Conservation (phyloP, 371 early-diverging fungal species). For the Actinomortierella ambigua region DNA sequence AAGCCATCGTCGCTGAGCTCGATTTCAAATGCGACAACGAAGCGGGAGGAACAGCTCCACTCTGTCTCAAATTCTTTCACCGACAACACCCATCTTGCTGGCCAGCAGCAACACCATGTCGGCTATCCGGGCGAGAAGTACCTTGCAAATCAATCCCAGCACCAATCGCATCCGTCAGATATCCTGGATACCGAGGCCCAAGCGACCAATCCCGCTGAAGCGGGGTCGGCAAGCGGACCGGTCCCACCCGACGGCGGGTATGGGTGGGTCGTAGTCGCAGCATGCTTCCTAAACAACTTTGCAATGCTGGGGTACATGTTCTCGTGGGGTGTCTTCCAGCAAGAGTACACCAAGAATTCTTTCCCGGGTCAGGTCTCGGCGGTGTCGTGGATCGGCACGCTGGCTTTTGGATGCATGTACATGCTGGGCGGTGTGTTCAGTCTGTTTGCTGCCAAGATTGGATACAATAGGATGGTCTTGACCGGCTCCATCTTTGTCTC, state of each 20-base stretch:
- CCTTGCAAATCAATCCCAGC: no score
- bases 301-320: slow-evolving; percentile 58
- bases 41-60: no score
- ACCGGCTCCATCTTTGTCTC: slow-evolving; percentile 27
- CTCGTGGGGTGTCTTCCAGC: slow-evolving; percentile 62
- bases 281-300: slow-evolving; percentile 64
- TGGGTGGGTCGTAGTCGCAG: slow-evolving; percentile 51
- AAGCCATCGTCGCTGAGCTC: no score
- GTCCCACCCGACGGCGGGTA: slow-evolving; percentile 46
- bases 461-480: slow-evolving; percentile 34
- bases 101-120: no score
- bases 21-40: no score
- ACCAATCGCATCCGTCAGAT: no score
- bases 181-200: no score
- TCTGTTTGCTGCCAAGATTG: slow-evolving; percentile 34
- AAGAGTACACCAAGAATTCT: slow-evolving; percentile 30
- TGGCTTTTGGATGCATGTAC: slow-evolving; percentile 36
- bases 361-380: slow-evolving; percentile 39
- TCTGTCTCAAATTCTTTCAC: no score
- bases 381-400: slow-evolving; percentile 43
- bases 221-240: no score
- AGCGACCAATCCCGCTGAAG: no score
- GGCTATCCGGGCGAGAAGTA: no score
- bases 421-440: slow-evolving; percentile 28
- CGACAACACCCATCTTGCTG: no score